phyloP scores from a whole-genome alignment of 1,139 yeast genomes.

The Lodderomyces elongisporus region DNA sequence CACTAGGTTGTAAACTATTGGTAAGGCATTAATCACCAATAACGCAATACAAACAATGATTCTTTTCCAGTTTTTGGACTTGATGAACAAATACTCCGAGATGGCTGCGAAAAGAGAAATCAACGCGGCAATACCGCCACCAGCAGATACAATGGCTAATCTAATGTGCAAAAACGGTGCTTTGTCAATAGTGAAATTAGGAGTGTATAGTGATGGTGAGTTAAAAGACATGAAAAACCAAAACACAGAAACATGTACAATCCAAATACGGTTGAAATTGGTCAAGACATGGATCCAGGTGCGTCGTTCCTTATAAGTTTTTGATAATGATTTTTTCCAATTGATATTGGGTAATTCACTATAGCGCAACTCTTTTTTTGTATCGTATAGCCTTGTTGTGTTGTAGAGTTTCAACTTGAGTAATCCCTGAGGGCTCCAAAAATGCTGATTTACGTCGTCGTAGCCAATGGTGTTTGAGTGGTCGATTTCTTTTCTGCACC shows the following conservation, averaged over 20 bases:
- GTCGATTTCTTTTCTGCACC: constrained; percentile 54
- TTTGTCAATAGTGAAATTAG: constrained; percentile 39
- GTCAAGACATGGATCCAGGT: constrained; percentile 75
- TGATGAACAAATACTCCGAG: constrained; percentile 62
- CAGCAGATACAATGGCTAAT: constrained; percentile 46
- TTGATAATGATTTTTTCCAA: constrained; percentile 63
- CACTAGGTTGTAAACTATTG: constrained; percentile 58
- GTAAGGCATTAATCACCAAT: constrained; percentile 47
- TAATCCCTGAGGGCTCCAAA: constrained; percentile 73
- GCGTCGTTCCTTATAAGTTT: constrained; percentile 70
- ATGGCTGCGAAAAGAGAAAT: constrained; percentile 60
- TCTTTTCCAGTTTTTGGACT: constrained; percentile 63
- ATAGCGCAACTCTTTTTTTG: constrained; percentile 45
- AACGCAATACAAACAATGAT: constrained; percentile 42
- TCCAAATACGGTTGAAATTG: constrained; percentile 80
- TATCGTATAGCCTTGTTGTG: constrained; percentile 40
- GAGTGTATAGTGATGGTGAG: constrained; percentile 72
- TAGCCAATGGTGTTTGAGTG: constrained; percentile 73
- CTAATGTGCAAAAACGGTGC: constrained; percentile 11
- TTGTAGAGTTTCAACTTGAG: constrained; percentile 41
- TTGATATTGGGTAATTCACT: constrained; percentile 40
- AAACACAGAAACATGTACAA: constrained; percentile 67
- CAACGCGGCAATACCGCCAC: constrained; percentile 65
- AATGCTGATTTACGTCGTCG: constrained; percentile 80
- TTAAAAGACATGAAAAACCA: constrained; percentile 82